Conservation (phyloP, 345 rosid species). For the Sisymbrium altissimum region DNA sequence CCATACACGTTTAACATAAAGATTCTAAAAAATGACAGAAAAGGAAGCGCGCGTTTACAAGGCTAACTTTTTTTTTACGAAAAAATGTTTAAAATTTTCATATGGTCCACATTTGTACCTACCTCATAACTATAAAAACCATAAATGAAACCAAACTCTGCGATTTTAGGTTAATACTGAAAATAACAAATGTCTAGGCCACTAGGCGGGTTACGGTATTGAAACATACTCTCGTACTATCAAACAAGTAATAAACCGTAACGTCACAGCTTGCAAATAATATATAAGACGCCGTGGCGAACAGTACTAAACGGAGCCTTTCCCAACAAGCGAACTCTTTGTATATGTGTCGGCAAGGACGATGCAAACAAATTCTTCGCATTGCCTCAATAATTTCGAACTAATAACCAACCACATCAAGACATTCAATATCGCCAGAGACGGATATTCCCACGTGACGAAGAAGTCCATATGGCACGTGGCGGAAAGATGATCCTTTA, state of each 20-base stretch:
- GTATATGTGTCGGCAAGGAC: constrained; percentile 11
- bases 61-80: neutral
- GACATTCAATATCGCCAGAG: neutral
- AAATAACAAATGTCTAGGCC: neutral
- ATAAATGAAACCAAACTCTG: neutral
- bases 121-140: neutral
- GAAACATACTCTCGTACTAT: neutral
- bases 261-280: constrained; percentile 2
- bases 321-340: neutral
- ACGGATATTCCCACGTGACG: neutral
- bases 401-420: neutral
- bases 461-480: constrained; percentile 11
- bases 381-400: neutral
- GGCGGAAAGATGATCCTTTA: neutral
- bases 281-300: neutral
- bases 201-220: neutral
- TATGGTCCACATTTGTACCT: constrained; percentile 16
- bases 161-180: constrained; percentile 9
- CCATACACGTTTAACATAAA: constrained; percentile 25
- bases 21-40: neutral
- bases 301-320: neutral
- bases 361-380: constrained; percentile 6
- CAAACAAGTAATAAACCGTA: neutral
- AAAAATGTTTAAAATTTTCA: neutral
- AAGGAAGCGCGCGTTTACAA: neutral